Conservation (phyloP, 164 flowering plant genomes). For the Buxus sempervirens region DNA sequence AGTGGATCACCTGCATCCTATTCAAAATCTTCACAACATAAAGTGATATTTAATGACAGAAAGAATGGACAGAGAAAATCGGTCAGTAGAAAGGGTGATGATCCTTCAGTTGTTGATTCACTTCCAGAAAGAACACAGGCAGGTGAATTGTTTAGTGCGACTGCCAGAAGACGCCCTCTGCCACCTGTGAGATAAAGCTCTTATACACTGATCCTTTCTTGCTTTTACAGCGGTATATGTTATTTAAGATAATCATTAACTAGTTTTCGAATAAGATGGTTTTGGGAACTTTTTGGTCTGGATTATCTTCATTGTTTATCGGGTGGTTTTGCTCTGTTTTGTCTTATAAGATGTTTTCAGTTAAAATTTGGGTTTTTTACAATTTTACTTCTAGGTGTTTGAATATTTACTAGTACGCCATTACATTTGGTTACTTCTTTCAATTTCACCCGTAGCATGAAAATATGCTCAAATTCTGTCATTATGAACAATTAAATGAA, state of each 20-base stretch:
- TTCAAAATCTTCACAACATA: constrained; percentile 45
- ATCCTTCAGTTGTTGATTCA: constrained; percentile 36
- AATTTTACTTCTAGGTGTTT: no score
- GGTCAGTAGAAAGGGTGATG: constrained; percentile 47
- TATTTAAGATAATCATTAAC: neutral
- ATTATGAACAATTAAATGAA: no score
- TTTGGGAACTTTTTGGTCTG: neutral
- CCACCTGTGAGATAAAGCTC: constrained; percentile 51
- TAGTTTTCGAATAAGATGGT: neutral
- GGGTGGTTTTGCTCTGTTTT: no score
- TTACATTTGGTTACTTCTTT: no score
- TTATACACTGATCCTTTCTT: neutral
- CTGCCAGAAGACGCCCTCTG: constrained; percentile 38
- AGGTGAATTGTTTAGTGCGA: constrained; percentile 62
- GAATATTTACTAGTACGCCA: no score
- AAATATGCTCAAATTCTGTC: no score
- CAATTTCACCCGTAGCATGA: no score
- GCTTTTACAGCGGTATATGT: neutral
- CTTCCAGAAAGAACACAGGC: constrained; percentile 68
- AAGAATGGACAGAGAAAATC: constrained; percentile 61
- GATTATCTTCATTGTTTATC: no score
- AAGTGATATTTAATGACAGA: constrained; percentile 30
- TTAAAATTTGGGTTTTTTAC: no score
- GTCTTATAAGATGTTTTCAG: no score
- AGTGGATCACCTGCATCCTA: constrained; percentile 73